Percentiles rank a stretch among this genome's conserved stretches.
These are phyloP conservation scores for Dicorynia guianensis DNA, from an alignment of 306 rosid species.

Conservation along the genomic window DNA sequence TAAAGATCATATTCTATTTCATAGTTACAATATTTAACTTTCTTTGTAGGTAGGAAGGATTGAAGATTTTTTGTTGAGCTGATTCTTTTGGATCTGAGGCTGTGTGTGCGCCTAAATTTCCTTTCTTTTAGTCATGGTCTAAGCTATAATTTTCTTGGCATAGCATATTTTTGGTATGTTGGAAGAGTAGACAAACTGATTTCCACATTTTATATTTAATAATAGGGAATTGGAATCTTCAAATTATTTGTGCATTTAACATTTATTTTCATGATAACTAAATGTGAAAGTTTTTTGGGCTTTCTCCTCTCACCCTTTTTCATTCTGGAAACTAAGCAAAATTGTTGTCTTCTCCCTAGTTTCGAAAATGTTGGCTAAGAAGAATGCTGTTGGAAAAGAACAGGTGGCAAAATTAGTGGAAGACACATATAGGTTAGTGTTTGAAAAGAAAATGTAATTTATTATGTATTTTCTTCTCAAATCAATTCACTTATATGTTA, in stretches of 20 bases:
- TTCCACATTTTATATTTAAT: slow-evolving; percentile 1
- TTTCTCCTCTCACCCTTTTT: not conserved
- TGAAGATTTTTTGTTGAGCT: slow-evolving; percentile 14
- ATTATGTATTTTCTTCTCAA: slow-evolving; percentile 20
- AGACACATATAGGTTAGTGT: slow-evolving; percentile 88
- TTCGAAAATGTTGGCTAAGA: slow-evolving; percentile 76
- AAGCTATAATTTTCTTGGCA: slow-evolving; percentile 17
- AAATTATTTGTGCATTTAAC: not conserved
- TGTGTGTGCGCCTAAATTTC: slow-evolving; percentile 6
- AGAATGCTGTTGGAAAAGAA: slow-evolving; percentile 84
- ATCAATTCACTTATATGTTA: slow-evolving; percentile 15
- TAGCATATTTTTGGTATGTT: slow-evolving; percentile 6
- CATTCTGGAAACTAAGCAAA: slow-evolving; percentile 14
- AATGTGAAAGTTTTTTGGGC: slow-evolving; percentile 9
- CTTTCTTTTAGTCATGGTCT: not conserved
- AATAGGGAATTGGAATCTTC: slow-evolving; percentile 6
- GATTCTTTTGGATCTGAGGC: slow-evolving; percentile 4
- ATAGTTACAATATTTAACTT: not conserved
- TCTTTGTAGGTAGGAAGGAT: slow-evolving; percentile 12
- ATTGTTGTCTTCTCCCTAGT: slow-evolving; percentile 50
- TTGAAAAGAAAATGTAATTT: slow-evolving; percentile 12
- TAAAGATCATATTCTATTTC: slow-evolving; percentile 6
- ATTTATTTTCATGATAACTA: slow-evolving; percentile 16
- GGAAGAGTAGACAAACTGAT: slow-evolving; percentile 1
- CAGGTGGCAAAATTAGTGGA: slow-evolving; percentile 92